Base-by-base conservation (phyloP, 495 filamentous ascomycete genomes). In the Monascus purpureus region DNA sequence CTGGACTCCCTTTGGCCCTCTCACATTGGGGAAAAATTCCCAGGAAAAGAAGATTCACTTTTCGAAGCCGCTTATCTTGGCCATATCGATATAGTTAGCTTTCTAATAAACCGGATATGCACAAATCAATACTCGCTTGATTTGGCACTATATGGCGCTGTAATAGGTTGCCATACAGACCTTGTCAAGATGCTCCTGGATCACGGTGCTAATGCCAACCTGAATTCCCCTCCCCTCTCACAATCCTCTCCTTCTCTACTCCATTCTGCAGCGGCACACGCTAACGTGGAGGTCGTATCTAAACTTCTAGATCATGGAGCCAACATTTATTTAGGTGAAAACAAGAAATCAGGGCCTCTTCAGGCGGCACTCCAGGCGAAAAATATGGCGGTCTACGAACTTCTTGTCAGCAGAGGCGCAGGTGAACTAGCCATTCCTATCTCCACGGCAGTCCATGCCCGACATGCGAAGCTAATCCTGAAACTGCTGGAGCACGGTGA, bases 231-330 rank as follows among this genome's bases (percentile, higher is more conserved):
- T 28, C 13, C 13, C 15, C 17, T 17, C 39, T 20, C 9, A 24
- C 20, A 28, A 32, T 14, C 30, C 17, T 28, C 29, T 6, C 13
- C 2, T 32, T 12, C 41, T n/a, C 32, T 38, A 12, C 27, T 43
- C 19, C 32, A 37, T 14, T 19, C 25, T 8, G 32, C 41, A 9
- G 25, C 41, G 11, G 26, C 8, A 18, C 14, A 14, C 19, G 41
- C 39, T 8, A 20, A 31, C 28, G 25, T 24, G 22, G 31, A 4
- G 32, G 16, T 43, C 11, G 33, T 37, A 13, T n/a, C 24, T 7
- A 16, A 31, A 26, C 34, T 37, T 25, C 7, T 42, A n/a, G 32
- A 41, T n/a, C 13, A 28, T 28, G 38, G 38, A 13, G 32, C 32
- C 13, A 13, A 28, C 17, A 18, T 33, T 6, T 30, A 35, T 12